Evolutionary conservation across 352 stramenopile genomes (phyloP).

Genomic region (Phytopythium montanum): DNA sequence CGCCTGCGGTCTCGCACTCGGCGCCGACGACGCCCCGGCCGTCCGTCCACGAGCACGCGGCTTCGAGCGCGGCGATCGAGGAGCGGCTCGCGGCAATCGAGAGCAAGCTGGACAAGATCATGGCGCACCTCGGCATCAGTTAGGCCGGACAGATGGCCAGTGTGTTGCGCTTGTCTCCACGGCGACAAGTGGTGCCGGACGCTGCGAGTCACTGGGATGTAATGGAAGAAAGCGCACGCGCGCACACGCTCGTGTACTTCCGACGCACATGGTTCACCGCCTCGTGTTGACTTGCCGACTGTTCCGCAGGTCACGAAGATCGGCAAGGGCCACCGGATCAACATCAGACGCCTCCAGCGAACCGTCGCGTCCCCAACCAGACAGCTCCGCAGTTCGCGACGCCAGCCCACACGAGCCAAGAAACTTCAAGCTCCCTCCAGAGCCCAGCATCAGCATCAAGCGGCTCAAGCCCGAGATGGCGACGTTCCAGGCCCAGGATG

Average conservation of each 20-base stretch:
- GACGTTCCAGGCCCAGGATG: conserved; percentile 70
- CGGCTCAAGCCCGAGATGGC: not conserved
- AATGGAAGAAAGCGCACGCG: not conserved
- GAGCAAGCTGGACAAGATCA: conserved; percentile 88
- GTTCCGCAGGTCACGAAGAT: not conserved
- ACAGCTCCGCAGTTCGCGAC: not conserved
- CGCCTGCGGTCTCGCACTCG: conserved; percentile 28
- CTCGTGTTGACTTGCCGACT: not conserved
- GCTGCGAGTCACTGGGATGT: not conserved
- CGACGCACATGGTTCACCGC: not conserved
- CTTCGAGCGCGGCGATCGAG: conserved; percentile 31
- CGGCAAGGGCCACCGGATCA: not conserved
- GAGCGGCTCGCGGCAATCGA: conserved; percentile 73
- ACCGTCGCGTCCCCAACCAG: not conserved
- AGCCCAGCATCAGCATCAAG: no score
- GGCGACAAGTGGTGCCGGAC: not conserved
- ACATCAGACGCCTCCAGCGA: not conserved
- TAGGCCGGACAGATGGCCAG: conserved; percentile 11
- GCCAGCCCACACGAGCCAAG: not conserved
- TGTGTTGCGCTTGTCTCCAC: not conserved
- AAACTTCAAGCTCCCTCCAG: not conserved
- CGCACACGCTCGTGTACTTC: not conserved
- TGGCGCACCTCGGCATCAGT: conserved; percentile 76
- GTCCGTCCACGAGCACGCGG: conserved; percentile 19
- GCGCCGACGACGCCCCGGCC: conserved; percentile 50